Conservation (phyloP, 768 basidiomycete genomes). For the Dictyophora rubrovolvata region DNA sequence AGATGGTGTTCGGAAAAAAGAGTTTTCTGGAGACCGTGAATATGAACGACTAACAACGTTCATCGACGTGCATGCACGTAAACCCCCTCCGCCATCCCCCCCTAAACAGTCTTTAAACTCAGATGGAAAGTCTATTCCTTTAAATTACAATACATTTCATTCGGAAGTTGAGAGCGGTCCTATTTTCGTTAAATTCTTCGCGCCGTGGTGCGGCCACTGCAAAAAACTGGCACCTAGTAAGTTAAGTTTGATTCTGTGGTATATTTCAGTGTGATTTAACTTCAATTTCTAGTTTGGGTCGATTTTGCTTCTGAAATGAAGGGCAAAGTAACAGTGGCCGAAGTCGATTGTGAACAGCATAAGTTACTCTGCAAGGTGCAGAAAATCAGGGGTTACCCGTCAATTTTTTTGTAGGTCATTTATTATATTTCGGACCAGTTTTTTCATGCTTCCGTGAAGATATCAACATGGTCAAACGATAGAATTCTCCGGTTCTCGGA, state of each 20-base stretch:
- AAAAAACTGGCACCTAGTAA: constrained; percentile 72
- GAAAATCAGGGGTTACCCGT: constrained; percentile 74
- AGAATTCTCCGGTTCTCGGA: constrained; percentile 70
- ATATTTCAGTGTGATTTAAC: background rate
- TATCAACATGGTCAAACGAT: constrained; percentile 42
- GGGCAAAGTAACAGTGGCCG: constrained; percentile 62
- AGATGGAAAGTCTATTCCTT: constrained; percentile 27
- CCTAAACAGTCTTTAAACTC: constrained; percentile 23
- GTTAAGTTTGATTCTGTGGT: constrained; percentile 18
- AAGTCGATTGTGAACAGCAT: constrained; percentile 84
- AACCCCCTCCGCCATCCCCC: constrained; percentile 14
- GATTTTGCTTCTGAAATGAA: constrained; percentile 65
- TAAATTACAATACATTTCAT: constrained; percentile 40
- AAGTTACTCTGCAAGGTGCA: constrained; percentile 54
- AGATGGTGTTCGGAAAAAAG: constrained; percentile 50
- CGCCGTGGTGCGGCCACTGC: constrained; percentile 86
- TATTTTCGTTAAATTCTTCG: constrained; percentile 73
- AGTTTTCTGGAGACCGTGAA: constrained; percentile 45
- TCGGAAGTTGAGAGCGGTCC: constrained; percentile 35
- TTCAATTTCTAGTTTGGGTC: constrained; percentile 40
- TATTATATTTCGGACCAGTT: background rate
- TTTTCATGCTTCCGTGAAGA: constrained; percentile 14
- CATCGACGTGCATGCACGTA: constrained; percentile 33
- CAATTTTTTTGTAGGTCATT: constrained; percentile 55
- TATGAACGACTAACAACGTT: constrained; percentile 46